Base-by-base conservation (phyloP, 2,329 filamentous ascomycete genomes). In the Fusarium heterosporum region DNA sequence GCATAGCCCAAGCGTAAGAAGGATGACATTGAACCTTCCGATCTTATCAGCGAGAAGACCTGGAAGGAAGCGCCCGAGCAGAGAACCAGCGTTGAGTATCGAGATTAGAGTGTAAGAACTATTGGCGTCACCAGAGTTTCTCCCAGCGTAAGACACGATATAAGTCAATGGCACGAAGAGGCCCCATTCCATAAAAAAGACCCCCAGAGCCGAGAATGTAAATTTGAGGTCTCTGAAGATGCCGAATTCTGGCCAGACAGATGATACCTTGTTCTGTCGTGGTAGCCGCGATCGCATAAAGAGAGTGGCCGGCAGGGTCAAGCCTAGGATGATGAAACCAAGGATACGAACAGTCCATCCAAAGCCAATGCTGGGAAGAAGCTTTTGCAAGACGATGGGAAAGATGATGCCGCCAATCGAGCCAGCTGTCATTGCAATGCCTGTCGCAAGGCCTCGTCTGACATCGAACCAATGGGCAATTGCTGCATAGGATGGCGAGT, bases 11-110 rank as follows among this genome's bases (percentile, higher is more conserved):
- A 93, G 85, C 0, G 90, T 90, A 17, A 88, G 76, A 45, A 95
- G 86, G 78, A 96, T 90, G 49, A 89, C 87, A 74, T 97, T 97
- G 80, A 93, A 96, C 6, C 93, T 87, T 1, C 93, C 93, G 5
- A 93, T 75, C 48, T 84, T 86, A 74, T 97, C 93, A 0, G 93
- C 90, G 10, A 93, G 79, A 63, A 91, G 84, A 0, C 93, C 93
- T 0, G 93, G 92, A 0, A 93, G 81, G 78, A 88, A 91, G 22
- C 93, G 87, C 4, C 93, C 93, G 9, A 96, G 80, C 51, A 91
- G 88, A 1, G 90, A 93, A 12, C 90, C 92, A 1, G 87, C 92
- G 74, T 96, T 96, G 72, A 97, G 84, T 58, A 96, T 86, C 1
- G 93, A 88, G n/a, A 96, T 83, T 28, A 96, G 83, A 62, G 93